phyloP scores from a whole-genome alignment of 179 eudicot genomes.

The Silene noctiflora region DNA sequence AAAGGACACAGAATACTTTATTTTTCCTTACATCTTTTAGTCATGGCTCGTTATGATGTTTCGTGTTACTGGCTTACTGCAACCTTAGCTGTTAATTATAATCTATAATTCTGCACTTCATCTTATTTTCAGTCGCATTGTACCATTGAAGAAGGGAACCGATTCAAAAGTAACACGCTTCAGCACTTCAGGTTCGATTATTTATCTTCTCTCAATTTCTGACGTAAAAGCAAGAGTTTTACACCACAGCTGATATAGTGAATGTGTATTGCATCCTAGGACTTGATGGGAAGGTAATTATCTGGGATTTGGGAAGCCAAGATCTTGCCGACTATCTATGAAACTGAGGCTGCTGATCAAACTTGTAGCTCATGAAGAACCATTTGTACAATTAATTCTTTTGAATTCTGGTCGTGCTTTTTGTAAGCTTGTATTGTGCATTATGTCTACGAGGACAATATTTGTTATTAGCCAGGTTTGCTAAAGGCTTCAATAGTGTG shows the following conservation, averaged over 20 bases:
- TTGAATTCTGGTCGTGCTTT: conserved; percentile 2
- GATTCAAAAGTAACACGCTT: conserved; percentile 51
- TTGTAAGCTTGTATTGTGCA: conserved; percentile 2
- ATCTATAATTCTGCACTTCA: conserved; percentile 14
- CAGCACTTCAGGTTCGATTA: conserved; percentile 77
- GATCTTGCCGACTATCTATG: conserved; percentile 58
- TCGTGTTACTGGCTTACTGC: not conserved
- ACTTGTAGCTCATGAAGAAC: conserved; percentile 1
- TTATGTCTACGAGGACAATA: not conserved
- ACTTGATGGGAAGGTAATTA: conserved; percentile 83
- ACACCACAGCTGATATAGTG: not conserved
- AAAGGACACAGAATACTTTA: too few species aligned
- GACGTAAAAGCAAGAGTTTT: not conserved
- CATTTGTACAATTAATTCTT: conserved; percentile 20
- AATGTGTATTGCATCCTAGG: conserved; percentile 38
- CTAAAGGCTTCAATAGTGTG: not conserved
- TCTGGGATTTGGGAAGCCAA: conserved; percentile 77
- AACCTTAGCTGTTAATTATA: not conserved
- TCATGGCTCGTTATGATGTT: not conserved
- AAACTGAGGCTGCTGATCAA: conserved; percentile 6
- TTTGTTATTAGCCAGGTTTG: not conserved
- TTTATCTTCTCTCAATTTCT: not conserved
- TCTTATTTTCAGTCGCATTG: conserved; percentile 51
- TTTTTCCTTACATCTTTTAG: not conserved
- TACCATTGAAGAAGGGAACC: conserved; percentile 58